Evolutionary conservation across 1,284 basidiomycete species (phyloP).

Genomic region (Apiotrichum domesticum): DNA sequence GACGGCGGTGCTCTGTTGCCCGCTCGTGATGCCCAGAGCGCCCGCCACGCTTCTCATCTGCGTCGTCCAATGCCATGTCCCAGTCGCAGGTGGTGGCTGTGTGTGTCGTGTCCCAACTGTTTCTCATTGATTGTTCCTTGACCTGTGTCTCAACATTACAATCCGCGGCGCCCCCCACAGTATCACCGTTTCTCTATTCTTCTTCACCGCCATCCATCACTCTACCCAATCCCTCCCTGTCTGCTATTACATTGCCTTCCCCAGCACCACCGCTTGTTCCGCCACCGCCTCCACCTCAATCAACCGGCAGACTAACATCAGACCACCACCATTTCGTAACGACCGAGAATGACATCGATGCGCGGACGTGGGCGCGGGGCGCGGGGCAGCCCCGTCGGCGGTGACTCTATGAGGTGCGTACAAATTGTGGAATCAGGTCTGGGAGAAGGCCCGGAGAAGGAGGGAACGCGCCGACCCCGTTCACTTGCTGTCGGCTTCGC

Average conservation of each 20-base stretch:
- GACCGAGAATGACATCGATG: conserved; percentile 16
- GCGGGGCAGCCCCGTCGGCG: conserved; percentile 15
- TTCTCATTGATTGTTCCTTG: no score
- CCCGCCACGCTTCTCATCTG: no score
- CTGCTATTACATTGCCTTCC: not conserved
- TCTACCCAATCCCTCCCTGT: no score
- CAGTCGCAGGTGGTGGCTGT: no score
- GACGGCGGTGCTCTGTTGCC: no score
- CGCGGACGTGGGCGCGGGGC: conserved; percentile 19
- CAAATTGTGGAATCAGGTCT: not conserved
- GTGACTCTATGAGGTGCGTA: conserved; percentile 12
- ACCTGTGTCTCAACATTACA: no score
- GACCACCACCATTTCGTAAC: conserved; percentile 2
- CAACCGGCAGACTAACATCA: not conserved
- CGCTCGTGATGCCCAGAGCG: no score
- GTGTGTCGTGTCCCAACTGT: no score
- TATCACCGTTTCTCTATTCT: no score
- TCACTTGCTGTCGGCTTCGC: not conserved
- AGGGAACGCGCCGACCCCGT: not conserved
- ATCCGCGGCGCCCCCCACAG: no score
- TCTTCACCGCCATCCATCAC: no score
- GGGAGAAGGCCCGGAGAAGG: not conserved
- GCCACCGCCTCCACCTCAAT: not conserved
- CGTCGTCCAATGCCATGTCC: no score
- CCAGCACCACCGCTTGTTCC: not conserved